Evolutionary conservation across 1,284 basidiomycete species (phyloP).

Genomic region (Pulveroboletus ridleyi): DNA sequence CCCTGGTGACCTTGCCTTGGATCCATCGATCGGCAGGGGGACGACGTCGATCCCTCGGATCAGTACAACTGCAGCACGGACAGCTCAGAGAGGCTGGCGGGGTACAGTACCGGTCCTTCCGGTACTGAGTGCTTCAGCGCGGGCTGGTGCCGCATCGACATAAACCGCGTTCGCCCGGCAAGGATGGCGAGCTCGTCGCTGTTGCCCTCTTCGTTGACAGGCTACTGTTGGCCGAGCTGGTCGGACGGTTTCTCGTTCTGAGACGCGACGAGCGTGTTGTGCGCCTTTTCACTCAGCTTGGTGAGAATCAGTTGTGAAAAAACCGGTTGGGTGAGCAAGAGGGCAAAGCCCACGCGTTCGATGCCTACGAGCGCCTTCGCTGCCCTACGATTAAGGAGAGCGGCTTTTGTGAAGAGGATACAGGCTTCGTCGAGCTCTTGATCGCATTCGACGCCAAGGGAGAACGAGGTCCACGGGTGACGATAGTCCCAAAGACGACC

Average conservation of each 20-base stretch:
- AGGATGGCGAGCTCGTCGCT: conserved; percentile 71
- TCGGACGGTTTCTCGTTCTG: conserved; percentile 40
- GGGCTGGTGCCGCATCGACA: conserved; percentile 44
- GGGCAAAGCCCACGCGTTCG: neutral
- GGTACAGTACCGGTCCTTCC: conserved; percentile 13
- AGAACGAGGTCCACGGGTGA: conserved; percentile 65
- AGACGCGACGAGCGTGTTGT: conserved; percentile 47
- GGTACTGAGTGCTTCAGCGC: conserved; percentile 16
- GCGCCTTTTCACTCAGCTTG: conserved; percentile 63
- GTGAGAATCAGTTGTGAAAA: conserved; percentile 54
- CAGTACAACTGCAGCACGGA: conserved; percentile 28
- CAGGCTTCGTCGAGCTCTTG: conserved; percentile 68
- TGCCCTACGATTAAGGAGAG: conserved; percentile 59
- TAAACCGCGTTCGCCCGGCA: conserved; percentile 63
- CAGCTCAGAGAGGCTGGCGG: conserved; percentile 13
- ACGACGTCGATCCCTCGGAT: conserved; percentile 21
- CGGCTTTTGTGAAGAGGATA: conserved; percentile 62
- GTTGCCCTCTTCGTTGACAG: conserved; percentile 47
- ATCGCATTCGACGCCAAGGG: conserved; percentile 65
- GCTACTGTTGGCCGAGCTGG: conserved; percentile 49
- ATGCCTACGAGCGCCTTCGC: conserved; percentile 62
- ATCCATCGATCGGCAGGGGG: conserved; percentile 29
- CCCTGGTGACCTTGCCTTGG: too few relatives aligned
- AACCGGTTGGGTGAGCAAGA: conserved; percentile 12
- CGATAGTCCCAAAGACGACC: conserved; percentile 74